phyloP scores from a whole-genome alignment of 1,284 basidiomycete genomes.

The Ceratobasidium sp. region DNA sequence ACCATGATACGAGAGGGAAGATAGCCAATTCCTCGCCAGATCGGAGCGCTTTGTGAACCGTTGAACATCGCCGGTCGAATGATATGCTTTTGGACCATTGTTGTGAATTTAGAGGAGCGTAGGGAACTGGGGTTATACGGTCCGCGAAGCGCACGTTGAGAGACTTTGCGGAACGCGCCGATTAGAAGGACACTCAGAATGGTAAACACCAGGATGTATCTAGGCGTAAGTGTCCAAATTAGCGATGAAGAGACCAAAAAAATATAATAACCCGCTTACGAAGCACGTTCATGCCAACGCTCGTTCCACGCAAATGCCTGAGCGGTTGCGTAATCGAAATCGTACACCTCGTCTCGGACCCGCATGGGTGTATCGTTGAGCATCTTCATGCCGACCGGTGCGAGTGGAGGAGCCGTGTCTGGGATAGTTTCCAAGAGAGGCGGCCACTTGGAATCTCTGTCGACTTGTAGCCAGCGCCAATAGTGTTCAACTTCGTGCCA shows the following conservation, averaged over 20 bases:
- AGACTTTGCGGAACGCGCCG: not conserved
- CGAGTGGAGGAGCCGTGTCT: constrained; percentile 19
- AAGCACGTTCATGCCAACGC: constrained; percentile 21
- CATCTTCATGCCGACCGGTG: constrained; percentile 3
- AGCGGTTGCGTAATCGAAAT: constrained; percentile 12
- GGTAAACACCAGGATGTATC: constrained; percentile 22
- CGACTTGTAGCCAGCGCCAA: constrained; percentile 25
- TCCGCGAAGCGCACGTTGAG: not conserved
- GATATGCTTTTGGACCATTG: constrained; percentile 21
- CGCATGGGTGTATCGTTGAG: constrained; percentile 14
- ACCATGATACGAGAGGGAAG: constrained; percentile 15
- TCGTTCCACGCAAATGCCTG: constrained; percentile 24
- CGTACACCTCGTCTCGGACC: constrained; percentile 20
- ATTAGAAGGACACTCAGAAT: constrained; percentile 1
- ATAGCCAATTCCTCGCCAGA: constrained; percentile 20
- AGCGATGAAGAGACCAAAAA: not conserved
- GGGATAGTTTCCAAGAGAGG: constrained; percentile 14
- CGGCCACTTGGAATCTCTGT: constrained; percentile 23
- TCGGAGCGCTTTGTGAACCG: constrained; percentile 4
- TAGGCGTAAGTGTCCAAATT: not conserved
- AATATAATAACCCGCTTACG: constrained; percentile 23
- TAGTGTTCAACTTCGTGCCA: constrained; percentile 19
- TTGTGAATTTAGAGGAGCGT: not conserved
- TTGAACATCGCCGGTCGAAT: constrained; percentile 27
- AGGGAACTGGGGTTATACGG: not conserved